Percentiles rank a stretch among this genome's conserved stretches.
Evolutionary conservation across 805 yeast genomes (phyloP).

Genomic region (Ogataea methanolica): DNA sequence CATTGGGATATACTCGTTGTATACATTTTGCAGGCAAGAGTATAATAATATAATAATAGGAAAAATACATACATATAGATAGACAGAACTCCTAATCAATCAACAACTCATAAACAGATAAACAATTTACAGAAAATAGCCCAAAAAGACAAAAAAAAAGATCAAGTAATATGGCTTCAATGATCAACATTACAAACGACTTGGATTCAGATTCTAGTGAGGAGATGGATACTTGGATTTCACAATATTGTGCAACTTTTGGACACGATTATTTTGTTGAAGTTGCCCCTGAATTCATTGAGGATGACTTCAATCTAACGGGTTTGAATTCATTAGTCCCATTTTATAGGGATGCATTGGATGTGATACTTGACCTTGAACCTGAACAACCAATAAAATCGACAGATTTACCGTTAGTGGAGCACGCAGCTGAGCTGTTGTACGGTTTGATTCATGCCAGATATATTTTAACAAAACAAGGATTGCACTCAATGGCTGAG

Average conservation of each 20-base stretch:
- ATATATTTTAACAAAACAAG: slow-evolving; percentile 82
- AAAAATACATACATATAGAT: background rate
- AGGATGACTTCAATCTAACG: slow-evolving; percentile 93
- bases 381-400: slow-evolving; percentile 52
- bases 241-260: slow-evolving; percentile 69
- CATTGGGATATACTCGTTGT: too few relatives aligned
- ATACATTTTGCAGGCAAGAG: too few relatives aligned
- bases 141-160: too few relatives aligned
- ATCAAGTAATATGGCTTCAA: slow-evolving; percentile 8
- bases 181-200: slow-evolving; percentile 21
- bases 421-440: slow-evolving; percentile 85
- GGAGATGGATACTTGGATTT: slow-evolving; percentile 75
- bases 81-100: background rate
- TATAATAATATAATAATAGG: background rate
- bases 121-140: too few relatives aligned
- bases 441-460: slow-evolving; percentile 95
- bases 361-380: slow-evolving; percentile 84
- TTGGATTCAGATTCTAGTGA: slow-evolving; percentile 33
- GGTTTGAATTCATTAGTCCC: slow-evolving; percentile 85
- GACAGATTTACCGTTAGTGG: slow-evolving; percentile 70
- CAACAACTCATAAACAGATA: too few relatives aligned
- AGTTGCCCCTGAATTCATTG: slow-evolving; percentile 87
- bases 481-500: slow-evolving; percentile 87
- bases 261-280: slow-evolving; percentile 92
- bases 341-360: slow-evolving; percentile 85